Evolutionary conservation across 257 asterid genomes (phyloP), one percentile per base, ranked within the genome.

Genomic region (Gynochthodes officinalis): DNA sequence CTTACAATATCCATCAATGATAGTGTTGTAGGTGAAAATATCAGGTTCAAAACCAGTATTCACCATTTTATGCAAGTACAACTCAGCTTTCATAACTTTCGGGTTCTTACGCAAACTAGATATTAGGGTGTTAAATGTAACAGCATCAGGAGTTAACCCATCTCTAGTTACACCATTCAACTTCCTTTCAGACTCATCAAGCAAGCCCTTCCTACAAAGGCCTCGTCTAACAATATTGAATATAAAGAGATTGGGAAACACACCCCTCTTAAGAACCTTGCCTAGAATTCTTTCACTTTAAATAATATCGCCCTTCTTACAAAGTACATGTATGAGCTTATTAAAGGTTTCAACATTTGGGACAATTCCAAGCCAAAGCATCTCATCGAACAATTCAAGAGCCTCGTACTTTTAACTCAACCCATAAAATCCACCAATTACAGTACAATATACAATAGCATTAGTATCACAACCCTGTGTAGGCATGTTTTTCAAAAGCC

Each of bases 401-500:
- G 89, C 96, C 77, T 90, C 89, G 1, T 19, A 70, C 16, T 62
- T 73, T 64, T 66, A 73, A 77, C 80, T 81, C 55, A 83, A 88
- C 48, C 85, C 88, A 42, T 86, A 93, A 86, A 90, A 93, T 21
- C 97, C 97, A 77, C 88, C 71, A 58, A 90, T 71, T 5, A 93
- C 87, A 3, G 95, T 86, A 75, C 97, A 93, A 57, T 84, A 93
- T 0, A 92, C 88, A 42, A 89, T 95, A 0, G 92, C 81, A 79
- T 93, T 89, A 61, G 82, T 73, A 63, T 83, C 86, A 28, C 93
- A 89, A 60, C 90, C 93, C 79, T 88, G 98, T 71, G 76, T 57
- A 23, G 85, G 82, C 98, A 93, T 93, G 84, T 85, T 90, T 69
- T 86, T 84, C 73, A 93, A 86, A 78, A 93, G 95, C 84, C 97